Evolutionary conservation across 257 asterid species (phyloP), one percentile per base, ranked within the genome.

Genomic region (Nyctanthes arbortristis): DNA sequence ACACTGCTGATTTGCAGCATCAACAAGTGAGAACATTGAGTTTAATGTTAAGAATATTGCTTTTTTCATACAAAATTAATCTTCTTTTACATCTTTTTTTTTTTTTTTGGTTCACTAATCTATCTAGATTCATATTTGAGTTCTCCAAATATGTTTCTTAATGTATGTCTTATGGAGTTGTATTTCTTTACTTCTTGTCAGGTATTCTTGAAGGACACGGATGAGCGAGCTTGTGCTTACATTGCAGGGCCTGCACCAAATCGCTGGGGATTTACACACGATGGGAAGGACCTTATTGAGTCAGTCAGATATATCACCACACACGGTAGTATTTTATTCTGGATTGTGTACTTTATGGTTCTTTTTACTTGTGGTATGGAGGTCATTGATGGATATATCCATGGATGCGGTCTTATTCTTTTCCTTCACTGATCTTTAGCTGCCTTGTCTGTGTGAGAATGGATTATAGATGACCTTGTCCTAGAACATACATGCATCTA

Each of bases 191-290:
- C 65, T 81, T 36, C 55, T 67, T 80, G 54, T 32, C 88, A 93
- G 97, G 96, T 93, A 66, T 91, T 87, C 68, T 77, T 93, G 79
- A 89, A 93, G 88, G 99, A 91, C 81, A 93, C 99, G 39, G 99
- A 93, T 81, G 96, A 91, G 85, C 84, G 98, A 75, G 98, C 98
- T 59, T 93, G 98, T 82, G 99, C 99, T 11, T 93, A 91, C 77
- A 74, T 93, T 75, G 97, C 99, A 3, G 99, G 99, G 57, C 96
- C 97, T 75, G 99, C 99, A 55, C 99, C 99, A 67, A 89, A 91
- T 71, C 99, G 99, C 29, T 93, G 99, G 99, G 99, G 99, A 69
- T 89, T 83, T 75, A 81, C 89, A 74, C 82, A 82, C 56, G 92
- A 91, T 68, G 99, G 97, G 68, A 80, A 79, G 64, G 85, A 93